Conservation (phyloP, 768 basidiomycete species). For the Tricholoma matsutake region DNA sequence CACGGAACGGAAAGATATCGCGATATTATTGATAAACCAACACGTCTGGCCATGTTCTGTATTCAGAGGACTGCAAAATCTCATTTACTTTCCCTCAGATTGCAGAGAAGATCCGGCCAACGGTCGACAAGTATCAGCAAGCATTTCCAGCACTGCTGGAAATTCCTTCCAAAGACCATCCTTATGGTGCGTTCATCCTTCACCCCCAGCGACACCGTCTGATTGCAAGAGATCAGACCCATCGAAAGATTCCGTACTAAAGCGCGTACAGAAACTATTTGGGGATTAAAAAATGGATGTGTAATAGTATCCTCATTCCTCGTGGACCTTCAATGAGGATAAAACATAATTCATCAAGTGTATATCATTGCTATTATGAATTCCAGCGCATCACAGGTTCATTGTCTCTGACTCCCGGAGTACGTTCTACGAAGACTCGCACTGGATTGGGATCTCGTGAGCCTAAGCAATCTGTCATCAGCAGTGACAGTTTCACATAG, state of each 20-base stretch:
- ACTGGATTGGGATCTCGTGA: constrained; percentile 59
- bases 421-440: constrained; percentile 69
- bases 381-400: constrained; percentile 72
- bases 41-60: constrained; percentile 53
- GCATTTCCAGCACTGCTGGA: constrained; percentile 96
- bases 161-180: constrained; percentile 98
- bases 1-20: constrained; percentile 92
- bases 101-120: constrained; percentile 94
- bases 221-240: constrained; percentile 57
- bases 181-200: constrained; percentile 68
- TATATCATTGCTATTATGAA: constrained; percentile 21
- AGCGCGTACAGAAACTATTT: constrained; percentile 94
- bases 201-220: not conserved
- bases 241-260: constrained; percentile 91
- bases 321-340: no score
- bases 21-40: constrained; percentile 97
- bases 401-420: constrained; percentile 63
- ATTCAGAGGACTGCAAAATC: not conserved
- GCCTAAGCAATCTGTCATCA: constrained; percentile 33
- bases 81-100: constrained; percentile 47
- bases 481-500: constrained; percentile 15
- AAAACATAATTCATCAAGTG: constrained; percentile 19
- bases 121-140: constrained; percentile 93
- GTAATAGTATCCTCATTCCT: constrained; percentile 4
- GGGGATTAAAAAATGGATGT: constrained; percentile 63